These are phyloP conservation scores for Tuctoria greenei DNA, from an alignment of 176 grass and related monocot species.

Conservation along the genomic window DNA sequence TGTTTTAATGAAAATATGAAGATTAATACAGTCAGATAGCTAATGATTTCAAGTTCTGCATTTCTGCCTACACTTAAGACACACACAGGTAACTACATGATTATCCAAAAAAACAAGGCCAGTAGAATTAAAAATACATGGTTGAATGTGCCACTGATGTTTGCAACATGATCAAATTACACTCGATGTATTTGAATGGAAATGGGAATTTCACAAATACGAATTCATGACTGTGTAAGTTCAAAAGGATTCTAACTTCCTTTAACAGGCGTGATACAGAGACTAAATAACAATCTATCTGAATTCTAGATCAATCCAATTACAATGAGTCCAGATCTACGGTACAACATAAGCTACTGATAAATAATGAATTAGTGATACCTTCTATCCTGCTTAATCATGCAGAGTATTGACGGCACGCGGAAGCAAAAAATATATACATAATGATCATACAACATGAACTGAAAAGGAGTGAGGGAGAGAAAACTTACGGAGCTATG, in stretches of 20 bases:
- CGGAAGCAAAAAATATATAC: not conserved
- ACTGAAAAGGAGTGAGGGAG: not conserved
- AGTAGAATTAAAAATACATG: not conserved
- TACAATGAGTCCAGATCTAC: not conserved
- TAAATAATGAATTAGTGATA: not conserved
- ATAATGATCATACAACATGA: slow-evolving; percentile 14
- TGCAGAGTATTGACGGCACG: not conserved
- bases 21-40: not conserved
- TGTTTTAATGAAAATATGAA: slow-evolving; percentile 16
- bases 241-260: not conserved
- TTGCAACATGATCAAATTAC: not conserved
- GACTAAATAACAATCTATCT: not conserved
- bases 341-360: not conserved
- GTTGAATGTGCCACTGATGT: not conserved
- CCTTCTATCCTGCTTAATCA: slow-evolving; percentile 1
- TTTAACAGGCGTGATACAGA: not conserved
- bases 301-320: not conserved
- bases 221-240: too few relatives aligned
- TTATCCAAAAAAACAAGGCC: not conserved
- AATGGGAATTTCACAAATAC: too few relatives aligned
- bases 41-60: slow-evolving; percentile 2
- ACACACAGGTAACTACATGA: not conserved
- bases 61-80: not conserved
- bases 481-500: slow-evolving; percentile 64
- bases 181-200: too few relatives aligned